Evolutionary conservation across 208 protist genomes (phyloP), one percentile per base, ranked within the genome.

Genomic region (Leishmania martiniquensis): DNA sequence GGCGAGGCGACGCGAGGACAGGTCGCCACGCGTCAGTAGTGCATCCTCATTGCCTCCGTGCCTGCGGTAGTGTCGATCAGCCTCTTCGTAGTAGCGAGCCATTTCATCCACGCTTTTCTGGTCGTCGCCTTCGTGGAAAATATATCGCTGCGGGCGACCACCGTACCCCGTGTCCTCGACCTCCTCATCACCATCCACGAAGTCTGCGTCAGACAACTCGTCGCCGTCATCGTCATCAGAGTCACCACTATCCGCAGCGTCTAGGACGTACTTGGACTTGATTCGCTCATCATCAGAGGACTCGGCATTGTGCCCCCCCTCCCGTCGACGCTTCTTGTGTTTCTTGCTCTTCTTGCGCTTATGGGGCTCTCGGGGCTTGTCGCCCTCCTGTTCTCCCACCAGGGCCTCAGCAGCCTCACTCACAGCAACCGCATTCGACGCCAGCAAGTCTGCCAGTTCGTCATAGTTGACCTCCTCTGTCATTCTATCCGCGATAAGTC

Each of bases 1-100:
- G n/a, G 89, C 82, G 71, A 91, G 94, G 6, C 91, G 90, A 55
- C 87, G 82, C 37, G 91, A 95, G 1, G 93, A 95, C 55, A 88
- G n/a, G 37, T 91, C 83, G 34, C 86, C 73, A 13, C n/a, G 74
- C 22, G 85, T 76, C 15, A 87, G 62, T 55, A 82, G 49, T 3
- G 72, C 75, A 34, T 83, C 81, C 34, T 71, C 78, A 63, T 66
- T 44, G 52, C 77, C 60, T 9, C 81, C 63, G 45, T 78, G 72
- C 57, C 12, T 72, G 65, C 66, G 67, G 51, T 77, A 71, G 52
- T 81, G 67, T 29, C 84, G 80, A 47, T 74, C 77, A 29, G 85
- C 86, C 81, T 95, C 90, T 77, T 97, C 93, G 83, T 93, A 95
- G 75, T 92, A 84, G 47, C 90, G 85, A 44, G 86, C 91, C 59